A percentile compares a stretch with the other conserved stretches of the same genome.
phyloP scores from a whole-genome alignment of 495 filamentous ascomycete genomes.

The Immersiella caudata region DNA sequence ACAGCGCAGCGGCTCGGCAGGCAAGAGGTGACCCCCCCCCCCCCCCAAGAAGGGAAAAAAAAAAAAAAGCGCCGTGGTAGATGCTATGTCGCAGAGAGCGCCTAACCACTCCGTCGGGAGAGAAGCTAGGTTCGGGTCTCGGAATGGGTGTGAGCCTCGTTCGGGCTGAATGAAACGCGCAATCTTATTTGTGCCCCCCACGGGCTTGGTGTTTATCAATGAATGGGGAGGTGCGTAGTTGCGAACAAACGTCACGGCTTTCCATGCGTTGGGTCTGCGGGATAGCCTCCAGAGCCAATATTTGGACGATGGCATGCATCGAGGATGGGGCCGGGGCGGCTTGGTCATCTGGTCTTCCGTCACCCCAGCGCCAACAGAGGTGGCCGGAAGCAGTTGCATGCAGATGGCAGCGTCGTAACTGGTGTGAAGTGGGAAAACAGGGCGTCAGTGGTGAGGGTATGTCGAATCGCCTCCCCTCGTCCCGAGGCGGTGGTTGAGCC shows the following conservation, averaged over 20 bases:
- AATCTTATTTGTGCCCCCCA: neutral
- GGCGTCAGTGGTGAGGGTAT: neutral
- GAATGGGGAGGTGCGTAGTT: neutral
- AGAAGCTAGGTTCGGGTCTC: neutral
- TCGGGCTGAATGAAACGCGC: neutral
- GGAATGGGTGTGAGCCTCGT: neutral
- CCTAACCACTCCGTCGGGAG: neutral
- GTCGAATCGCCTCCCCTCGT: conserved; percentile 16
- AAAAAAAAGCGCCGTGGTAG: neutral
- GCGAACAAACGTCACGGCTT: neutral
- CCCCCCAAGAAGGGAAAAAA: too few species aligned
- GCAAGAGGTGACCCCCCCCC: neutral
- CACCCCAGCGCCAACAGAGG: neutral
- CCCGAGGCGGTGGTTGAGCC: conserved; percentile 40
- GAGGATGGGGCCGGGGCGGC: neutral
- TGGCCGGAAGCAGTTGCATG: neutral
- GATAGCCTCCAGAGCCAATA: neutral
- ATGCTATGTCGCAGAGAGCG: neutral
- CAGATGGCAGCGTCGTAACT: neutral
- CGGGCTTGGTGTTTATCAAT: neutral
- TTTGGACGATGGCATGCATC: neutral
- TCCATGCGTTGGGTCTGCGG: neutral
- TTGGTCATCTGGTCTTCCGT: neutral
- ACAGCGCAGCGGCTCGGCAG: neutral
- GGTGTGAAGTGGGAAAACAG: neutral